phyloP scores from a whole-genome alignment of 2,329 filamentous ascomycete genomes.

The Westerdykella ornata region DNA sequence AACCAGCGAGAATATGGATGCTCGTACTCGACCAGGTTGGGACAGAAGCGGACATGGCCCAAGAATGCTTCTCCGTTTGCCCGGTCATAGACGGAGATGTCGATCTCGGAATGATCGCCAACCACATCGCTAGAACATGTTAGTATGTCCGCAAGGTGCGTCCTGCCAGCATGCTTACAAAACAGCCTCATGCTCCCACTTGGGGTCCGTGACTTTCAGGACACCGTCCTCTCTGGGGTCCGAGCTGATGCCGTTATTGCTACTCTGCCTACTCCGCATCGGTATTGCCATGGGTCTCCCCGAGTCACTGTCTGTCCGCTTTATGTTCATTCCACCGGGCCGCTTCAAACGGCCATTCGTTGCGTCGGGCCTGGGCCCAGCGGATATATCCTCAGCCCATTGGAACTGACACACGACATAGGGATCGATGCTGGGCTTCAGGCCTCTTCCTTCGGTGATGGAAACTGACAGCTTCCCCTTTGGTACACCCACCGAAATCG shows the following conservation, averaged over 20 bases:
- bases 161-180: conserved; percentile 61
- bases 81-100: conserved; percentile 89
- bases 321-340: conserved; percentile 34
- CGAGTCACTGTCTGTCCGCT: conserved; percentile 69
- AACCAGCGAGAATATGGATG: conserved; percentile 80
- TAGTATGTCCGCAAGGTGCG: conserved; percentile 9
- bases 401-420: conserved; percentile 98
- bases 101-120: conserved; percentile 80
- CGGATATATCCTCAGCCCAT: conserved; percentile 90
- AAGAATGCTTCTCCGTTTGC: conserved; percentile 81
- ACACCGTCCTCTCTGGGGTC: conserved; percentile 46
- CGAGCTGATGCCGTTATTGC: conserved; percentile 76
- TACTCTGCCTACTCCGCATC: conserved; percentile 94
- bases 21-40: conserved; percentile 61
- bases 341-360: conserved; percentile 38
- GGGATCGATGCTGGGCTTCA: conserved; percentile 77
- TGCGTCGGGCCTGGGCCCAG: conserved; percentile 63
- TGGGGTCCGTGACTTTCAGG: conserved; percentile 71
- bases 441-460: conserved; percentile 75
- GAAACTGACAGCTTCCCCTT: conserved; percentile 87
- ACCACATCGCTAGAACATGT: conserved; percentile 69
- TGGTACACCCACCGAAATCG: conserved; percentile 60
- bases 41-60: conserved; percentile 79
- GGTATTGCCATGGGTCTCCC: conserved; percentile 88
- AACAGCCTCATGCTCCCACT: conserved; percentile 90